Conservation (phyloP, 306 rosid species). For the Corylus americana region DNA sequence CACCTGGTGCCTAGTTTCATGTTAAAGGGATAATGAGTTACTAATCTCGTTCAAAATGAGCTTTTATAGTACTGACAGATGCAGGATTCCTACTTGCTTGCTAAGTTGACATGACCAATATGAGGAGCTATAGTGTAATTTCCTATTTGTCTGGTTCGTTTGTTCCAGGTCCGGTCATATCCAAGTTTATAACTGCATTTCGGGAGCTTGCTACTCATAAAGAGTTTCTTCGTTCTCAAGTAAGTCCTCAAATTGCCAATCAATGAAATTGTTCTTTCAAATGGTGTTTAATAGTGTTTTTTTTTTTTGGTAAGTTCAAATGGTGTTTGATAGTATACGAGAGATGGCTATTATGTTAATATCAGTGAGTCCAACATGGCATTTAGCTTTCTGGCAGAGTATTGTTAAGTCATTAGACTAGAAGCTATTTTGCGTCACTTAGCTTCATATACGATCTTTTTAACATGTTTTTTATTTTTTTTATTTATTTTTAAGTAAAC, state of each 20-base stretch:
- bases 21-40: not conserved
- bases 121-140: conserved; percentile 25
- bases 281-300: not conserved
- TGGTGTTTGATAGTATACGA: no score
- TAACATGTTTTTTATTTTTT: not conserved
- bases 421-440: not conserved
- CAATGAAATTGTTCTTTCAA: conserved; percentile 4
- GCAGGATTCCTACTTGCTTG: not conserved
- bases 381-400: not conserved
- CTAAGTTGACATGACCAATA: conserved; percentile 16
- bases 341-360: no score
- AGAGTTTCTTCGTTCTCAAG: conserved; percentile 97
- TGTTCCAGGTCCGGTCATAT: conserved; percentile 86
- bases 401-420: not conserved
- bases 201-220: conserved; percentile 89
- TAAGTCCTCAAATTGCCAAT: conserved; percentile 38
- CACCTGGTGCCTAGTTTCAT: not conserved
- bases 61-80: conserved; percentile 11
- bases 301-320: no score
- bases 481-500: no score
- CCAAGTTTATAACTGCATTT: conserved; percentile 70
- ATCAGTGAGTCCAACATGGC: not conserved
- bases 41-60: conserved; percentile 9
- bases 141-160: conserved; percentile 29
- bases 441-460: not conserved